phyloP scores from a whole-genome alignment of 768 basidiomycete species.

The Pleurotus sapidus region DNA sequence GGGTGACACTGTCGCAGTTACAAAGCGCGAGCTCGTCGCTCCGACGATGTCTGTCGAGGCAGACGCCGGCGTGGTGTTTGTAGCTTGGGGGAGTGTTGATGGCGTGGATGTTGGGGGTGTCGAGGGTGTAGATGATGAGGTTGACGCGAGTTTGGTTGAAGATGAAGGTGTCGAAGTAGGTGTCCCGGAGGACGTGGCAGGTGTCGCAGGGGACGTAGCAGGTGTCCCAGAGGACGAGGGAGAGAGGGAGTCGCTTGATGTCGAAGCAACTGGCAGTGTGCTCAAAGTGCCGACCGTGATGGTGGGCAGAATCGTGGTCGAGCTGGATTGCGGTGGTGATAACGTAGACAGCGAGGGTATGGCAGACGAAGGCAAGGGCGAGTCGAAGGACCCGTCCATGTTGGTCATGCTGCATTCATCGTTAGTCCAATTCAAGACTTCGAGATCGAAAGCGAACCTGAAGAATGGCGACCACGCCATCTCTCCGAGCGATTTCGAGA shows the following conservation, averaged over 20 bases:
- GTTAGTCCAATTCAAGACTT: not conserved
- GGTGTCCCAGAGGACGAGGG: conserved; percentile 12
- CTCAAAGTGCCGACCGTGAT: conserved; percentile 32
- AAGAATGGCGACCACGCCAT: conserved; percentile 53
- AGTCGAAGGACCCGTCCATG: conserved; percentile 59
- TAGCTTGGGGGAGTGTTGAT: not conserved
- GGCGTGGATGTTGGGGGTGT: not conserved
- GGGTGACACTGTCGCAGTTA: not conserved
- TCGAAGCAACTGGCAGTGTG: conserved; percentile 15
- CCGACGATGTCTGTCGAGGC: not conserved
- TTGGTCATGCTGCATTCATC: conserved; percentile 40
- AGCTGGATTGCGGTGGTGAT: conserved; percentile 35
- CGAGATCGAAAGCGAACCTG: conserved; percentile 33
- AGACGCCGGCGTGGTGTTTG: not conserved
- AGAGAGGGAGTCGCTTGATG: conserved; percentile 9
- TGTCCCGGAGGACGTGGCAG: not conserved
- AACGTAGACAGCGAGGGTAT: conserved; percentile 19
- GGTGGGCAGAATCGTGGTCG: conserved; percentile 37
- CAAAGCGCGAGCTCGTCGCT: not conserved
- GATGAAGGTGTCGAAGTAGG: not conserved
- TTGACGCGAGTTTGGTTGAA: not conserved
- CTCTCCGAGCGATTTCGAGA: conserved; percentile 27
- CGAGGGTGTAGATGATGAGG: not conserved
- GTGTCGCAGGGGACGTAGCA: conserved; percentile 1
- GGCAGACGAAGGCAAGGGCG: conserved; percentile 48